Base-by-base conservation (phyloP, 1,284 basidiomycete genomes). In the Boletellus sp. region DNA sequence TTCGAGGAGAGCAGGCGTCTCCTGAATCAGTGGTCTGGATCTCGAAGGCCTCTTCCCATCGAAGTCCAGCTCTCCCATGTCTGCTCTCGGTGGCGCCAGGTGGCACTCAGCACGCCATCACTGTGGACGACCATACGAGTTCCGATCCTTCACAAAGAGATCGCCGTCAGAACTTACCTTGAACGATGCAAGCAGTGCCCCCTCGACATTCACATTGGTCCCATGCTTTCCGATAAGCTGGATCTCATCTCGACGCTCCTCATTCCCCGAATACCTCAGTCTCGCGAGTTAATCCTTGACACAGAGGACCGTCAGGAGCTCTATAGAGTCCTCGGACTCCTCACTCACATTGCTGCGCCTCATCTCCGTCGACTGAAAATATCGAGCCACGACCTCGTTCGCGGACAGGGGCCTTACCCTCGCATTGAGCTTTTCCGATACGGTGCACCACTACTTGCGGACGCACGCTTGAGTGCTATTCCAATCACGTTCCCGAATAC, bases 51-150 rank as follows among this genome's bases (percentile, higher is more conserved):
- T 26, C 62, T 69, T 33, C 67, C 68, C 19, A 47, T 57, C 47
- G 65, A 67, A 56, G 67, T 67, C 11, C 65, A 68, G 52, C 64
- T 67, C 44, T 67, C 65, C 35, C 65, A 67, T 42, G 65, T 67
- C 18, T 70, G 62, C 21, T 51, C 60, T 32, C 55, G 60, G 30
- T 67, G 65, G 65, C 65, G 65, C 15, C 64, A 67, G 41, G 67
- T 69, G 5, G 67, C 65, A 21, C 67, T 67, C 41, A 57, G 38
- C 38, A 63, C 68, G 6, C 65, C 65, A 5, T 68, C 65, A 35
- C 52, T 67, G 5, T 67, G 65, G 65, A 65, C 68, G 7, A 52
- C 67, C 26, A 67, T 67, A 47, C 63, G 67, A 24, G 56, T 67
- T n/a, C 65, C 65, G 12, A 67, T 67, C 19, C 62, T 70, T 46